phyloP scores from a whole-genome alignment of 768 basidiomycete genomes.

The Lentinus tigrinus region DNA sequence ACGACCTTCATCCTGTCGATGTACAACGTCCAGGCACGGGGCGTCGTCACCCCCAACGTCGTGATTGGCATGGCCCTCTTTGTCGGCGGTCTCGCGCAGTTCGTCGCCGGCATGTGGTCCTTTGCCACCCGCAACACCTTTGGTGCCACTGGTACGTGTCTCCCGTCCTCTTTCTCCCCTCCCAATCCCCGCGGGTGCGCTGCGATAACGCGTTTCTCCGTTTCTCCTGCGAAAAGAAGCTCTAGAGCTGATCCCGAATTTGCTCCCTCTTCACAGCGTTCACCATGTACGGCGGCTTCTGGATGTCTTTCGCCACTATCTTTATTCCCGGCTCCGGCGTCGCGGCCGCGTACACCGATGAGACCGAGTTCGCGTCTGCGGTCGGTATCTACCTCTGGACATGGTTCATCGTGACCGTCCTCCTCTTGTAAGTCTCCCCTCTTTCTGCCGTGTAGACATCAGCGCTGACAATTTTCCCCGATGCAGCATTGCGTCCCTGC shows the following conservation, averaged over 20 bases:
- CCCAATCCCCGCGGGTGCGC: background rate
- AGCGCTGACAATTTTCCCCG: background rate
- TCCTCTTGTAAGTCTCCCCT: conserved; percentile 54
- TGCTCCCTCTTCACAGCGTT: conserved; percentile 49
- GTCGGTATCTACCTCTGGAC: conserved; percentile 72
- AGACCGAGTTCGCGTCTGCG: conserved; percentile 48
- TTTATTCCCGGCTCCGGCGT: conserved; percentile 72
- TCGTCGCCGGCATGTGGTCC: conserved; percentile 87
- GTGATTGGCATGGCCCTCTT: conserved; percentile 86
- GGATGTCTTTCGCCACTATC: conserved; percentile 80
- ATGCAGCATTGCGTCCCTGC: conserved; percentile 47
- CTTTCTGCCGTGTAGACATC: background rate
- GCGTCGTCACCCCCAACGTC: conserved; percentile 58
- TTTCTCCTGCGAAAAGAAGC: background rate
- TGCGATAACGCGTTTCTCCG: background rate
- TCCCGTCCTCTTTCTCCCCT: background rate
- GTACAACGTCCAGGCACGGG: conserved; percentile 62
- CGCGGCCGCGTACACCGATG: conserved; percentile 45
- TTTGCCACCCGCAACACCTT: conserved; percentile 59
- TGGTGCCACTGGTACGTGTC: conserved; percentile 64
- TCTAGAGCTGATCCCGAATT: background rate
- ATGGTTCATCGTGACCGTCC: conserved; percentile 73
- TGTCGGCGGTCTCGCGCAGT: conserved; percentile 81
- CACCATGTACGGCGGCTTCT: conserved; percentile 83
- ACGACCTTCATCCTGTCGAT: conserved; percentile 80